Conservation (phyloP, 228 moss, liverwort and hornwort genomes). For the Sphagnum magellanicum region DNA sequence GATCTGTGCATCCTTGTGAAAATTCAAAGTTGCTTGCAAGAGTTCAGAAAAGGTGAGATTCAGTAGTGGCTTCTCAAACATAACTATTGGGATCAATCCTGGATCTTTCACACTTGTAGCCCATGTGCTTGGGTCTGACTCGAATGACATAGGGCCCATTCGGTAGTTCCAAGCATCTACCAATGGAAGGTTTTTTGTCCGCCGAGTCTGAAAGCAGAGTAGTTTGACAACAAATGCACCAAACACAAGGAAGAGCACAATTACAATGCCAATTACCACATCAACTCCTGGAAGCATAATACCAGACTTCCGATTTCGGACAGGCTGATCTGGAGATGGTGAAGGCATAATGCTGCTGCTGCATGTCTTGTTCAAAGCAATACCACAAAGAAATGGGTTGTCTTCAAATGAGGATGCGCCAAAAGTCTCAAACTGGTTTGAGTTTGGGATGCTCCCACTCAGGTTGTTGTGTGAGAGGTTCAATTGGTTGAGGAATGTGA, state of each 20-base stretch:
- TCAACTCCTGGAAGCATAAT: constrained; percentile 13
- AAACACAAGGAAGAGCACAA: constrained; percentile 11
- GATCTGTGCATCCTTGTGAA: constrained; percentile 58
- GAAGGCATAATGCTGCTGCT: too few relatives aligned
- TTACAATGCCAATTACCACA: constrained; percentile 22
- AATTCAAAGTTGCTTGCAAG: constrained; percentile 52
- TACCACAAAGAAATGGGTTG: constrained; percentile 41
- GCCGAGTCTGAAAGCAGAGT: constrained; percentile 13
- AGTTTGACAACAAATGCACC: constrained; percentile 16
- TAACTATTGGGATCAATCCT: constrained; percentile 47
- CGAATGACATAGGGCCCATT: constrained; percentile 38
- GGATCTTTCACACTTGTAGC: constrained; percentile 49
- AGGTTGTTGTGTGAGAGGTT: constrained; percentile 33
- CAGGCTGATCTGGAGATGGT: neutral
- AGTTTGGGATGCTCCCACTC: constrained; percentile 23
- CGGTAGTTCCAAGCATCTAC: constrained; percentile 11
- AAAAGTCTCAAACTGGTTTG: constrained; percentile 17
- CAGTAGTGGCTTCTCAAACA: constrained; percentile 91
- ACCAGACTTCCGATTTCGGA: constrained; percentile 1
- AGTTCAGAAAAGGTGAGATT: constrained; percentile 73
- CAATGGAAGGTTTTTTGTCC: constrained; percentile 22
- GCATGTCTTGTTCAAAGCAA: constrained; percentile 3
- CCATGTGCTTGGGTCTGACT: constrained; percentile 52
- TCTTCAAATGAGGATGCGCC: constrained; percentile 15
- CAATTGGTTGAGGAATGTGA: constrained; percentile 14